Conservation (phyloP, 352 stramenopile species). For the Lagenidium giganteum region DNA sequence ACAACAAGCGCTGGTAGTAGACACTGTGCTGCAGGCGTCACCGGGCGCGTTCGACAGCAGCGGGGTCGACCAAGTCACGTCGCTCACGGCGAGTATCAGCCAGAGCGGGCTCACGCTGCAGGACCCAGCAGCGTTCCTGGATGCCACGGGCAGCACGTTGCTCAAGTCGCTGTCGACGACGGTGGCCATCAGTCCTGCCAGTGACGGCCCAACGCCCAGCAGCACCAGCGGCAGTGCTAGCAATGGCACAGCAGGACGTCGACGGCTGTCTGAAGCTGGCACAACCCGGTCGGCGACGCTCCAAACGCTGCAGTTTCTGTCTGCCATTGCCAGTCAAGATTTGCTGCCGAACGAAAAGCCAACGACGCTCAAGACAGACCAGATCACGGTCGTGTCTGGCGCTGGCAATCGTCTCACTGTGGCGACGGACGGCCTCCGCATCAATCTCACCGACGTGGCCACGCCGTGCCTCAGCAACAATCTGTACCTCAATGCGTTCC, state of each 20-base stretch:
- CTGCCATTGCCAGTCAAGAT: conserved; percentile 42
- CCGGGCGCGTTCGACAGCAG: conserved; percentile 25
- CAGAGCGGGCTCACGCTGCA: conserved; percentile 38
- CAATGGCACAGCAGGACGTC: too few species aligned
- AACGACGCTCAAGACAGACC: conserved; percentile 16
- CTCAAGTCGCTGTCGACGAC: conserved; percentile 38
- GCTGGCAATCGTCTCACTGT: conserved; percentile 19
- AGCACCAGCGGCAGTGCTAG: too few species aligned
- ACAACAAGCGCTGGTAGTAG: conserved; percentile 44
- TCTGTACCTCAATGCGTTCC: conserved; percentile 48
- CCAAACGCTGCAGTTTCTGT: conserved; percentile 41
- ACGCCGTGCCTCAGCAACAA: conserved; percentile 35
- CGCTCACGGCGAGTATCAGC: conserved; percentile 33
- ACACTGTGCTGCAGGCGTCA: conserved; percentile 34
- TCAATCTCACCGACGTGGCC: conserved; percentile 39
- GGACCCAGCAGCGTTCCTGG: conserved; percentile 31
- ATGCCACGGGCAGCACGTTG: conserved; percentile 31
- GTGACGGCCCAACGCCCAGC: too few species aligned
- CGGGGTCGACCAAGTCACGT: conserved; percentile 28
- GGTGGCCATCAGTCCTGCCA: conserved; percentile 17
- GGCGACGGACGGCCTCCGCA: conserved; percentile 11
- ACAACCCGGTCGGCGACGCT: conserved; percentile 18
- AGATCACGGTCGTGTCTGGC: conserved; percentile 31
- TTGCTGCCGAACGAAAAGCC: conserved; percentile 34
- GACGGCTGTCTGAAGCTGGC: too few species aligned